These are phyloP conservation scores for Quercus tomentella DNA, from an alignment of 331 rosid genomes.

Conservation along the genomic window DNA sequence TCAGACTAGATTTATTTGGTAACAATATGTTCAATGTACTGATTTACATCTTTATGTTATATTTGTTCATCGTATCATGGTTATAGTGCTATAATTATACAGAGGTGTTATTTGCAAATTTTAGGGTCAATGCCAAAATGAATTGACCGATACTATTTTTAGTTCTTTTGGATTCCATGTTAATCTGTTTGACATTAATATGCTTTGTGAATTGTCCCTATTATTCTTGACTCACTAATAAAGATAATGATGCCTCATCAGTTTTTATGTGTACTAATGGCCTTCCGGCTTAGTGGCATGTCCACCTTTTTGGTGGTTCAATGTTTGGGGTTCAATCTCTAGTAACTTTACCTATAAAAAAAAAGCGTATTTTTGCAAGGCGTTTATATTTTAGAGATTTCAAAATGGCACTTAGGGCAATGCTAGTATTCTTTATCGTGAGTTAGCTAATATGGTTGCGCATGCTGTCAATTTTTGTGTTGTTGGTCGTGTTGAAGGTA, in stretches of 20 bases:
- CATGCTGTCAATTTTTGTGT: no score
- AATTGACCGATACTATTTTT: background rate
- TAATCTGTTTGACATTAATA: background rate
- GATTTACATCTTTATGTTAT: background rate
- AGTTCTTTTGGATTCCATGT: background rate
- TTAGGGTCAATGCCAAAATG: background rate
- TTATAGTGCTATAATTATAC: background rate
- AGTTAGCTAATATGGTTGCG: no score
- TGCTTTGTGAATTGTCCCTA: no score
- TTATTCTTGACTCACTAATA: constrained; percentile 5
- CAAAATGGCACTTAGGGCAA: no score
- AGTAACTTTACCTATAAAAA: no score
- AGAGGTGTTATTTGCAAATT: background rate
- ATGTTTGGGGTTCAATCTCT: no score
- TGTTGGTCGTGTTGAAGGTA: no score
- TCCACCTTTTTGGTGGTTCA: no score
- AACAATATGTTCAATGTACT: background rate
- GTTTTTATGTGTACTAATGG: constrained; percentile 56
- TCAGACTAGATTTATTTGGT: background rate
- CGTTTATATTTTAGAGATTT: no score
- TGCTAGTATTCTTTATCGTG: no score
- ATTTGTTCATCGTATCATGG: background rate
- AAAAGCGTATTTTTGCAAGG: no score
- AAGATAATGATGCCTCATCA: constrained; percentile 24
- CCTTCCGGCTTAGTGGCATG: no score